Evolutionary conservation across 495 filamentous ascomycete species (phyloP).

Genomic region (Cairneyella variabilis): DNA sequence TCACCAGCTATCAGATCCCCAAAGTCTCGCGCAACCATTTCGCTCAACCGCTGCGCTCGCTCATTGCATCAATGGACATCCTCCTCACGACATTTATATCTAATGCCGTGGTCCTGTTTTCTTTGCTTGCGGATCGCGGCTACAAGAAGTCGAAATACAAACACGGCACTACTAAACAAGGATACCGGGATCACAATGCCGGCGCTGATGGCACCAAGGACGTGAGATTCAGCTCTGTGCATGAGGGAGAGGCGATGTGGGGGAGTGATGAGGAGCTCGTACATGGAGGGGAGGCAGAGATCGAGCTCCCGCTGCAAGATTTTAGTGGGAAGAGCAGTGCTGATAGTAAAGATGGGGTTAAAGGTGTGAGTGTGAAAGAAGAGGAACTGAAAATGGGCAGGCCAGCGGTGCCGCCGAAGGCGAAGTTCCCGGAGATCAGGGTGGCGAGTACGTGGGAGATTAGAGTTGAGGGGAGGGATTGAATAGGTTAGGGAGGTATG

Average conservation of each 20-base stretch:
- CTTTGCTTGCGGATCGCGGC: conserved; percentile 74
- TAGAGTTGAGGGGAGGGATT: conserved; percentile 6
- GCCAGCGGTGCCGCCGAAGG: too few relatives aligned
- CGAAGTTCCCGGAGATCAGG: conserved; percentile 16
- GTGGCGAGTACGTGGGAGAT: conserved; percentile 21
- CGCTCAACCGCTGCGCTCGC: conserved; percentile 67
- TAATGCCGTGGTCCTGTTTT: conserved; percentile 77
- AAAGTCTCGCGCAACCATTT: conserved; percentile 56
- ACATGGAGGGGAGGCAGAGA: too few relatives aligned
- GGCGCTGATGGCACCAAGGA: conserved; percentile 37
- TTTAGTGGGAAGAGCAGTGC: too few relatives aligned
- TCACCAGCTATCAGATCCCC: conserved; percentile 54
- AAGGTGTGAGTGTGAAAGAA: background rate
- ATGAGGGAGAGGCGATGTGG: too few relatives aligned
- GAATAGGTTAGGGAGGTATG: too few relatives aligned
- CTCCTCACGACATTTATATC: conserved; percentile 70
- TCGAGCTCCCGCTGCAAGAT: too few relatives aligned
- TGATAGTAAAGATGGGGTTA: conserved; percentile 21
- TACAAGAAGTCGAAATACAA: conserved; percentile 73
- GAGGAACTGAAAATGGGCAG: too few relatives aligned
- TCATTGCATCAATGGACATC: conserved; percentile 73
- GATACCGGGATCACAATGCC: background rate
- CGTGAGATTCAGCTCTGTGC: too few relatives aligned
- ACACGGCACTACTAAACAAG: conserved; percentile 29
- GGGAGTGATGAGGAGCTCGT: too few relatives aligned